These are phyloP conservation scores for Rhodotorula sp. DNA, from an alignment of 1,284 basidiomycete species.

Conservation along the genomic window DNA sequence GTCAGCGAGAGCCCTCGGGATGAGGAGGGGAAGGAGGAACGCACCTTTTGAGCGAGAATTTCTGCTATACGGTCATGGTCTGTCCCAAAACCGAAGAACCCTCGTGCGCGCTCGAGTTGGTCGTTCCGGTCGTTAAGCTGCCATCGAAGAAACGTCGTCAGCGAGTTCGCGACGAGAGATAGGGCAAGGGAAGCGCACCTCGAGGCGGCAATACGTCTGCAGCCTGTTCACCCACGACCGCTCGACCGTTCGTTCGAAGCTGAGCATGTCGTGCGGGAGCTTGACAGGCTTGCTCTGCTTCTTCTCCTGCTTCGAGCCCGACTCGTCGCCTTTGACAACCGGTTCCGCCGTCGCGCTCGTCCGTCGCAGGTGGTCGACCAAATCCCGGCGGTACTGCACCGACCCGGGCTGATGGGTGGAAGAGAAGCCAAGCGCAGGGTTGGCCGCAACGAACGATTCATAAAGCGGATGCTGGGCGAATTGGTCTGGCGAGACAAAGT, in stretches of 20 bases:
- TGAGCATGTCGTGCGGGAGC: conserved; percentile 47
- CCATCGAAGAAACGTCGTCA: background rate
- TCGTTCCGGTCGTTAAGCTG: conserved; percentile 61
- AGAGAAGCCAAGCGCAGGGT: conserved; percentile 37
- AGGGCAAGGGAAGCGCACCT: conserved; percentile 42
- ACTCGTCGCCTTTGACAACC: conserved; percentile 17
- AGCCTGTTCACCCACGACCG: conserved; percentile 67
- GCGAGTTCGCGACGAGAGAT: no score
- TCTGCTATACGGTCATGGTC: conserved; percentile 51
- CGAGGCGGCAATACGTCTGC: conserved; percentile 67
- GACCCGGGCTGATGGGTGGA: conserved; percentile 23
- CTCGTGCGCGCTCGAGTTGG: conserved; percentile 69
- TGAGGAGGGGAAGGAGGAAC: background rate
- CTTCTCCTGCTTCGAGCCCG: conserved; percentile 47
- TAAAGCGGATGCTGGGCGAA: conserved; percentile 70
- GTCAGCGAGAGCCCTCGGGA: background rate
- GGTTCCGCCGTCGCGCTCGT: conserved; percentile 45
- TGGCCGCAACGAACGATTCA: conserved; percentile 32
- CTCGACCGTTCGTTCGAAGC: conserved; percentile 71
- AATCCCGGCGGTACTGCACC: conserved; percentile 18
- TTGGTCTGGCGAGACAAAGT: conserved; percentile 80
- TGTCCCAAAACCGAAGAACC: conserved; percentile 65
- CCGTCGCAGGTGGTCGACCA: conserved; percentile 55
- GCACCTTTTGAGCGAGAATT: conserved; percentile 55
- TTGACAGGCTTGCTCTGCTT: conserved; percentile 10